Percentiles rank a stretch among this genome's conserved stretches.
phyloP scores from a whole-genome alignment of 805 yeast species.

The Zygosaccharomyces lentus region DNA sequence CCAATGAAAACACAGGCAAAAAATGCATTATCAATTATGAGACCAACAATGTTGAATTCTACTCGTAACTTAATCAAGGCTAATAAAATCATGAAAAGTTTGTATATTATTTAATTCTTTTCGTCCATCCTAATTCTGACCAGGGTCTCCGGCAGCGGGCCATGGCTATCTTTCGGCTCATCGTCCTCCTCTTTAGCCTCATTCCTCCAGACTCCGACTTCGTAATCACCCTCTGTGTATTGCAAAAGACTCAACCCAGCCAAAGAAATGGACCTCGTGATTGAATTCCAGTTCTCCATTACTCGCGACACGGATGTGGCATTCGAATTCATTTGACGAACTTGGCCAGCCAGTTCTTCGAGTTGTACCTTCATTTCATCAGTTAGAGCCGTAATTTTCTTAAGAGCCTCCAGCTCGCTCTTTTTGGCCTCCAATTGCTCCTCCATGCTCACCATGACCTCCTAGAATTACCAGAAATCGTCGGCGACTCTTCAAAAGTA shows the following conservation, averaged over 20 bases:
- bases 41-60: constrained; percentile 32
- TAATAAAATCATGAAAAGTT: constrained; percentile 4
- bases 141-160: constrained; percentile 61
- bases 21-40: constrained; percentile 38
- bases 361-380: constrained; percentile 28
- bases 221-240: constrained; percentile 32
- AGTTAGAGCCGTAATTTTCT: constrained; percentile 26
- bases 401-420: constrained; percentile 27
- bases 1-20: constrained; percentile 36
- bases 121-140: constrained; percentile 53
- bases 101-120: constrained; percentile 1
- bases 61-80: neutral
- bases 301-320: constrained; percentile 27
- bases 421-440: constrained; percentile 21
- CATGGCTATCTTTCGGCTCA: constrained; percentile 28
- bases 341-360: constrained; percentile 25
- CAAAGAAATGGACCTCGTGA: constrained; percentile 31
- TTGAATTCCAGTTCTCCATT: constrained; percentile 32
- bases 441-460: constrained; percentile 11
- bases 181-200: constrained; percentile 34
- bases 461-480: neutral
- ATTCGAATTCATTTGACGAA: constrained; percentile 25
- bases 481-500: neutral
- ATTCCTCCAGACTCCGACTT: constrained; percentile 32
- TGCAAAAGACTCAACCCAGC: constrained; percentile 32